Conservation (phyloP, 371 early-diverging fungal species). For the Circinella umbellata region DNA sequence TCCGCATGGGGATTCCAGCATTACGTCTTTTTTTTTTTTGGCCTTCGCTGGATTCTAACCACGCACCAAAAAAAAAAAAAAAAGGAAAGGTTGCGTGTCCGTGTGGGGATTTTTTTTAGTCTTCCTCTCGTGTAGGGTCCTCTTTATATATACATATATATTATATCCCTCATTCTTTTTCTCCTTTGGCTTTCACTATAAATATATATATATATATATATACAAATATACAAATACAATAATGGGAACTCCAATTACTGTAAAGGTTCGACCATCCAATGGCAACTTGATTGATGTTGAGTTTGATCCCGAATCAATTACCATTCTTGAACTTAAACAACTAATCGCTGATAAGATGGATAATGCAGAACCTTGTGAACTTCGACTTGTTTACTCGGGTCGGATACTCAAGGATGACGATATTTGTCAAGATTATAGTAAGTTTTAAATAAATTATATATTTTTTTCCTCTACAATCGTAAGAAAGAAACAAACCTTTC, state of each 20-base stretch:
- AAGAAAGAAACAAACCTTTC: no score
- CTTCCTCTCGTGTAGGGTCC: no score
- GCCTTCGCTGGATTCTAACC: no score
- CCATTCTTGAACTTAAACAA: constrained; percentile 66
- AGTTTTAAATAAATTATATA: constrained; percentile 21
- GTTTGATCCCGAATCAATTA: constrained; percentile 40
- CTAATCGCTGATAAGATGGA: constrained; percentile 56
- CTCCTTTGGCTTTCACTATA: neutral
- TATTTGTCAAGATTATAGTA: constrained; percentile 61
- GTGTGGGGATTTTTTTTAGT: no score
- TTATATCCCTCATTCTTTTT: neutral
- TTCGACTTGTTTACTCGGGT: constrained; percentile 78
- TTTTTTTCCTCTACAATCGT: no score
- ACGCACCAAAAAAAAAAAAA: no score
- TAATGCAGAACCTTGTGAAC: constrained; percentile 48
- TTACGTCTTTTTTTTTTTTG: no score
- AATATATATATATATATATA: neutral
- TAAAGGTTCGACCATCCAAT: constrained; percentile 49
- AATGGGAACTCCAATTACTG: constrained; percentile 31
- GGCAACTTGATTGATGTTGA: constrained; percentile 43
- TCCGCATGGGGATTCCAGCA: no score
- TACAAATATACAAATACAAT: neutral
- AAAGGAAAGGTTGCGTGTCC: no score
- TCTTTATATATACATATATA: no score
- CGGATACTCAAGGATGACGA: constrained; percentile 75